Evolutionary conservation across 495 filamentous ascomycete species (phyloP).

Genomic region (Lasiosphaeria hispida): DNA sequence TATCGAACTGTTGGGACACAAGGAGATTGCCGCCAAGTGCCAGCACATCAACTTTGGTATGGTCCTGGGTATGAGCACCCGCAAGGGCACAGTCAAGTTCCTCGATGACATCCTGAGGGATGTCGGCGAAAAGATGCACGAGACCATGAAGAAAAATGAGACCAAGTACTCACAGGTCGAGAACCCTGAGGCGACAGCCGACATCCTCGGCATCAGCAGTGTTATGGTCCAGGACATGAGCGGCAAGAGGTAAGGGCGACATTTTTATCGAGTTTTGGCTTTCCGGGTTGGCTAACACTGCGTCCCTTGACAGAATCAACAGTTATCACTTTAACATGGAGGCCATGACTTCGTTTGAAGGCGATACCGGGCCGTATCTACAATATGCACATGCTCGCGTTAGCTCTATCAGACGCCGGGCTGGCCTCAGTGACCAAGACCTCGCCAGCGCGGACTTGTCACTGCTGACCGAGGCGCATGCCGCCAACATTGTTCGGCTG

Average conservation of each 20-base stretch:
- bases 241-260: conserved; percentile 53
- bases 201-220: conserved; percentile 59
- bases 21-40: conserved; percentile 55
- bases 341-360: conserved; percentile 67
- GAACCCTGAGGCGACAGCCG: conserved; percentile 52
- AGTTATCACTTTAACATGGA: conserved; percentile 64
- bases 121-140: conserved; percentile 63
- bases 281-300: neutral
- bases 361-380: conserved; percentile 67
- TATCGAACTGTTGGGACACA: conserved; percentile 56
- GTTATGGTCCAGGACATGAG: conserved; percentile 68
- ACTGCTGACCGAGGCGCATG: conserved; percentile 58
- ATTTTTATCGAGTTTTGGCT: neutral
- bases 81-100: conserved; percentile 54
- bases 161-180: conserved; percentile 60
- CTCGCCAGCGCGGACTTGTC: conserved; percentile 55
- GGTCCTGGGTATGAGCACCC: conserved; percentile 62
- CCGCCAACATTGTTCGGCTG: conserved; percentile 57
- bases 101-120: conserved; percentile 62
- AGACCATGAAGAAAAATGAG: conserved; percentile 61
- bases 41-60: conserved; percentile 65
- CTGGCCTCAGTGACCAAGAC: conserved; percentile 50
- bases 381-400: conserved; percentile 68
- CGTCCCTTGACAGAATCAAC: conserved; percentile 46
- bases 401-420: conserved; percentile 58